Conservation (phyloP, 768 basidiomycete genomes). For the Termitomyces sp. region DNA sequence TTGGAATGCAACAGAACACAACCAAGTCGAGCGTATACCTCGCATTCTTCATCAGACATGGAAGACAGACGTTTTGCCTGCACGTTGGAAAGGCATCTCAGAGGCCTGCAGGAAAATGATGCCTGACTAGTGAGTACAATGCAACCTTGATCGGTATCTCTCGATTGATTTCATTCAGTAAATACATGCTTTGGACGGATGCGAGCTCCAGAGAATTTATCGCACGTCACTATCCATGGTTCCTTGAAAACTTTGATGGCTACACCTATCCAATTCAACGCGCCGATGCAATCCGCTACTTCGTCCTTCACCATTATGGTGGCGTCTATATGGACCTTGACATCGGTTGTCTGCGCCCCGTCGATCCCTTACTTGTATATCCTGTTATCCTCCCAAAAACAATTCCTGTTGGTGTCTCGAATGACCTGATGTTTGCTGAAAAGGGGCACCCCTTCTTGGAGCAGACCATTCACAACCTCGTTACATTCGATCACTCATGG, state of each 20-base stretch:
- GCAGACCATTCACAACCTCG: conserved; percentile 88
- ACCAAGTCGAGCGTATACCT: conserved; percentile 71
- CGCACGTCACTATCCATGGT: conserved; percentile 82
- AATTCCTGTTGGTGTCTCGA: conserved; percentile 94
- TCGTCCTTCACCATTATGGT: conserved; percentile 92
- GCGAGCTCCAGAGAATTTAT: conserved; percentile 87
- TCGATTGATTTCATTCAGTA: conserved; percentile 39
- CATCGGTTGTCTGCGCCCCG: conserved; percentile 82
- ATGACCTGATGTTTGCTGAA: conserved; percentile 93
- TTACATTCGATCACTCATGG: conserved; percentile 91
- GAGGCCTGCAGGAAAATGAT: conserved; percentile 86
- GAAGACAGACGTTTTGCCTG: conserved; percentile 86
- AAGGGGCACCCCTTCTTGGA: conserved; percentile 84
- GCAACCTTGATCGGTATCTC: conserved; percentile 7
- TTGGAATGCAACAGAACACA: conserved; percentile 59
- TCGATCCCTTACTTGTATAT: conserved; percentile 83
- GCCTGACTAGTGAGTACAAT: conserved; percentile 83
- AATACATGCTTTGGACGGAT: conserved; percentile 98
- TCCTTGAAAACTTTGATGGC: conserved; percentile 87
- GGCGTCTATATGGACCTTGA: conserved; percentile 97
- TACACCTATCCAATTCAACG: conserved; percentile 93
- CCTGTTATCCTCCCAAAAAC: conserved; percentile 91
- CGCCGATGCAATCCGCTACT: conserved; percentile 97
- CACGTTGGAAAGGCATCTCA: conserved; percentile 74
- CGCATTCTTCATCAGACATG: conserved; percentile 97